phyloP scores from a whole-genome alignment of 352 stramenopile species.

The Phytophthora foliorum region DNA sequence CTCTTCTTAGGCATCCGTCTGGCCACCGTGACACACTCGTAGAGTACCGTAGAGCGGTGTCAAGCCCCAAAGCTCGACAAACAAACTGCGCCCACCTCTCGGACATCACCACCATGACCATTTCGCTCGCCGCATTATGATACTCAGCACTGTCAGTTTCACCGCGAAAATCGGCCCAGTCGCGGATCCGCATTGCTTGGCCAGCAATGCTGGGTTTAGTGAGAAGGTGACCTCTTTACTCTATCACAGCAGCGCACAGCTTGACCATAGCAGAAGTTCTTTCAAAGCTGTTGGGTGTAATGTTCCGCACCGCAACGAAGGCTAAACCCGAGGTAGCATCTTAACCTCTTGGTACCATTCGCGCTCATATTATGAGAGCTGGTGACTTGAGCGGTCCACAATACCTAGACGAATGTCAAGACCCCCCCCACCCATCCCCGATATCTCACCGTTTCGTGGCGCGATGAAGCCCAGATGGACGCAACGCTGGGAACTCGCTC shows the following conservation, averaged over 20 bases:
- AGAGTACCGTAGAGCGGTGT: background rate
- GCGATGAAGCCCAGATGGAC: background rate
- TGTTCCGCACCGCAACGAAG: background rate
- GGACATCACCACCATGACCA: slow-evolving; percentile 2
- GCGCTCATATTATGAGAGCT: background rate
- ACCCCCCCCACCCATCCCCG: no score
- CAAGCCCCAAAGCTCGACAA: no score
- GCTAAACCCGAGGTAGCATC: background rate
- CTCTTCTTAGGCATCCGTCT: background rate
- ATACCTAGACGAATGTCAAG: background rate
- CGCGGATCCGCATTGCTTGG: slow-evolving; percentile 11
- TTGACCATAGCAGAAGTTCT: background rate
- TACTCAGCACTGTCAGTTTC: slow-evolving; percentile 6
- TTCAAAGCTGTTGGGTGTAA: slow-evolving; percentile 17
- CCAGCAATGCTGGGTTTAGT: slow-evolving; percentile 1
- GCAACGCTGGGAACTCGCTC: slow-evolving; percentile 5
- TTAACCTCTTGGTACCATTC: background rate
- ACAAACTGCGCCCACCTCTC: background rate
- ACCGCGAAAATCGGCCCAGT: slow-evolving; percentile 5
- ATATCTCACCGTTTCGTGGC: background rate
- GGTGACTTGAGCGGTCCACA: background rate
- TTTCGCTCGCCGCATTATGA: slow-evolving; percentile 13
- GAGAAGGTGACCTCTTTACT: background rate
- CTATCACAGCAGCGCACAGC: background rate
- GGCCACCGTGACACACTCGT: background rate